Base-by-base conservation (phyloP, 2,329 filamentous ascomycete genomes). In the Aspergillus udagawae region DNA sequence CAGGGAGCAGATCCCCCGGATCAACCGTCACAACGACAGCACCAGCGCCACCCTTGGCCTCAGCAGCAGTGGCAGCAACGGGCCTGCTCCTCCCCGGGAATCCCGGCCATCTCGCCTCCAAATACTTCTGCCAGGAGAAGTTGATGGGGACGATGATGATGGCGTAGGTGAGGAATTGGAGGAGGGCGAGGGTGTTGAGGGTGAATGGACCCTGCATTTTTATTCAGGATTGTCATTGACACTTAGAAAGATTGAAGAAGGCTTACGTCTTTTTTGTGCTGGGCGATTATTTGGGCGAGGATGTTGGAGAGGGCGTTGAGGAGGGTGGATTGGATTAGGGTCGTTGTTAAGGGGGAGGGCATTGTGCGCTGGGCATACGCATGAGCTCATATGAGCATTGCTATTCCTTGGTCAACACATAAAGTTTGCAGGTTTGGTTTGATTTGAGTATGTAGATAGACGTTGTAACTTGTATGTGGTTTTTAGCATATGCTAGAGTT, bases 111-210 rank as follows among this genome's bases (percentile, higher is more conserved):
- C 79, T 75, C 5, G 82, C 77, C 74, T 96, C 92, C 53, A 96
- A 81, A 69, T 83, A 90, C 44, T 85, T 82, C 80, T 96, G 92
- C 92, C 91, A 96, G 66, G 90, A 70, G 69, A 91, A 90, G 75
- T 97, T 97, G 48, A 89, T 89, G 2, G 92, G 91, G 44, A 87
- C 88, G 73, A 82, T 87, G 58, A 96, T 70, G 35, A 90, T 69
- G 62, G 87, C 84, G 78, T 88, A 96, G 53, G 91, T 68, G 52
- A 90, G 76, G 74, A 95, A 96, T 70, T 92, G 89, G 64, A 92
- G 76, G 47, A 96, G 80, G 3, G 88, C 85, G 4, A 82, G 75
- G 74, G 82, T 81, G 73, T 92, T 84, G 65, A 95, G 77, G 25
- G 77, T 73, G 53, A 90, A 81, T 10, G 84, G 74, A 53, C 75